Evolutionary conservation across 371 early-diverging fungal genomes (phyloP), one percentile per base, ranked within the genome.

Genomic region (Mucor plumbeus): DNA sequence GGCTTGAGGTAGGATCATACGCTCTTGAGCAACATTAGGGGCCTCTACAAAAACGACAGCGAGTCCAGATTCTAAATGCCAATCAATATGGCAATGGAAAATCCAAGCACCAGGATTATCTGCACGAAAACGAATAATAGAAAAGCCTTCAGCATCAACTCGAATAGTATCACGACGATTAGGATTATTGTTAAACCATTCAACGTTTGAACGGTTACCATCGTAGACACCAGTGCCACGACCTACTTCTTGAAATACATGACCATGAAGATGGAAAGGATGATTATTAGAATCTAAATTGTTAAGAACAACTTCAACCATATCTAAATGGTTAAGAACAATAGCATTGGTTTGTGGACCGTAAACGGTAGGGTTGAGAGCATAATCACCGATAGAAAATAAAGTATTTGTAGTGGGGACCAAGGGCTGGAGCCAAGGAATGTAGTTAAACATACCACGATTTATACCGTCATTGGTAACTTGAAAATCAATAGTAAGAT

Each of bases 381-480:
- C 74, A 14, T 81, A 70, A 19, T 84, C 75, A 31, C 91, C 91
- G 65, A 80, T 75, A 13, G 87, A 80, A 48, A 91, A 64, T n/a
- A 90, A 81, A 0, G 92, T 90, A 66, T 91, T 83, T 63, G 94
- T 72, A 7, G 90, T 54, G 15, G 95, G 94, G 5, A 88, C 87
- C 63, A 80, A 81, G 64, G 93, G 92, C 61, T 68, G 47, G 43
- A 86, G 80, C 68, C 87, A 95, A n/a, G 92, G 85, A 15, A 89
- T 79, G 55, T 85, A 84, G 80, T 94, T 94, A 86, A 95, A 93
- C 33, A 88, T 81, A 61, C 92, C 93, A 74, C 90, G 91, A 83
- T 92, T 92, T 76, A 85, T 78, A 61, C 91, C 91, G 63, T 94
- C 93, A 40, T 85, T 83, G 53, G 83, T 79, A 58, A 91, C 88